phyloP scores from a whole-genome alignment of 2,329 filamentous ascomycete species.

The Aureobasidium namibiae region DNA sequence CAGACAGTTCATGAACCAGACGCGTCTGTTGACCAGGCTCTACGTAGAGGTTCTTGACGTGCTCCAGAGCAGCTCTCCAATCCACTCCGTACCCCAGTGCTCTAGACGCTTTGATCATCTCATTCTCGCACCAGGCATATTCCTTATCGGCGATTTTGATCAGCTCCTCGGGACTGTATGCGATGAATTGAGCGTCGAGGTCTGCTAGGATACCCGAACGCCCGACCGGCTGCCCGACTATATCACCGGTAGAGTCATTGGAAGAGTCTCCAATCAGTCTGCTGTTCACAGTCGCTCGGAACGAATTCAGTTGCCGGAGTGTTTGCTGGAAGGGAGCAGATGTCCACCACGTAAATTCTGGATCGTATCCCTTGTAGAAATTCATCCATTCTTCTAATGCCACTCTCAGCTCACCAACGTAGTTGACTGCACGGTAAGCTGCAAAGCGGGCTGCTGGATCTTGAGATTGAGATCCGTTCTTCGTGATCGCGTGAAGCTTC shows the following conservation, averaged over 20 bases:
- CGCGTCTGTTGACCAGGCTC: slow-evolving; percentile 46
- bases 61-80: slow-evolving; percentile 47
- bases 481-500: slow-evolving; percentile 26
- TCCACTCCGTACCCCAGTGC: slow-evolving; percentile 40
- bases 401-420: slow-evolving; percentile 32
- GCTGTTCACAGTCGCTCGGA: slow-evolving; percentile 32
- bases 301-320: slow-evolving; percentile 25
- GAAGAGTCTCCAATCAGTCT: slow-evolving; percentile 38
- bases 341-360: slow-evolving; percentile 51
- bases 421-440: slow-evolving; percentile 41
- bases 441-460: slow-evolving; percentile 31
- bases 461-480: slow-evolving; percentile 10
- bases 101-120: slow-evolving; percentile 45
- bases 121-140: slow-evolving; percentile 47
- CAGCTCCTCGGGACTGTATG: slow-evolving; percentile 50
- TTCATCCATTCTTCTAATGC: slow-evolving; percentile 40
- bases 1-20: slow-evolving; percentile 44
- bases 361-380: slow-evolving; percentile 50
- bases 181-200: slow-evolving; percentile 49
- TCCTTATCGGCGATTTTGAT: slow-evolving; percentile 44
- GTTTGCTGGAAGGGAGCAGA: slow-evolving; percentile 37
- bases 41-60: slow-evolving; percentile 49
- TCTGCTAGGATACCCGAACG: slow-evolving; percentile 43
- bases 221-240: slow-evolving; percentile 51
- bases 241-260: slow-evolving; percentile 38